Conservation (phyloP, 2,329 filamentous ascomycete genomes). For the Neurospora sp. region DNA sequence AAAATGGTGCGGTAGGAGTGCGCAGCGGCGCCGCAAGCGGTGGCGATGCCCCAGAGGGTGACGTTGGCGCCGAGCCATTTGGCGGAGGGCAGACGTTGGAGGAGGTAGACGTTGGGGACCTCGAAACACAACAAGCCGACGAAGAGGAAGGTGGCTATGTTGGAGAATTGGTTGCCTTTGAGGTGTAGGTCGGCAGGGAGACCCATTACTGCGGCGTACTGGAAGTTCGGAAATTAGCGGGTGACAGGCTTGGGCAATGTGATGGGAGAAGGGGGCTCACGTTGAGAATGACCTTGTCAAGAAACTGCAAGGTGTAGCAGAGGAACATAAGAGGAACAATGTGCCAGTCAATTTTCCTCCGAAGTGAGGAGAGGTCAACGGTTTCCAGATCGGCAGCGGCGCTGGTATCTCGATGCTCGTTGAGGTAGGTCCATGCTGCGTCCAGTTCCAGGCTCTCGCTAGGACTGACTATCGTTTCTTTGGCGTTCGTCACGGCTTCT, state of each 20-base stretch:
- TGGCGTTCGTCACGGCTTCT: no score
- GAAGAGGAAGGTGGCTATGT: slow-evolving; percentile 52
- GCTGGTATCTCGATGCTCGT: no score
- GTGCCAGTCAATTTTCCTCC: slow-evolving; percentile 47
- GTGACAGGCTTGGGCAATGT: background rate
- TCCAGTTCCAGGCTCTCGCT: no score
- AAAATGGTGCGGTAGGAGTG: slow-evolving; percentile 44
- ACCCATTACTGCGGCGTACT: slow-evolving; percentile 61
- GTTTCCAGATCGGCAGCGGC: no score
- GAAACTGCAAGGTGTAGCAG: slow-evolving; percentile 53
- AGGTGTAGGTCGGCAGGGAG: slow-evolving; percentile 45
- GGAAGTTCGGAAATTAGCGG: slow-evolving; percentile 8
- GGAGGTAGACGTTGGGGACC: slow-evolving; percentile 48
- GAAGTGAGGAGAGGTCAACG: slow-evolving; percentile 24
- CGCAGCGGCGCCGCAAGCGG: slow-evolving; percentile 42
- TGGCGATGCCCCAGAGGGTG: slow-evolving; percentile 47
- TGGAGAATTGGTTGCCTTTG: slow-evolving; percentile 50
- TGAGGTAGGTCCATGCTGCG: no score
- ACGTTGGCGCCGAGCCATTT: slow-evolving; percentile 54
- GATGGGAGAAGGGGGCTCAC: slow-evolving; percentile 26
- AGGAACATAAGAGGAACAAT: slow-evolving; percentile 54
- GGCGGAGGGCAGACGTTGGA: slow-evolving; percentile 50
- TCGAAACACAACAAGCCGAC: slow-evolving; percentile 51
- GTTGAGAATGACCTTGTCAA: slow-evolving; percentile 56
- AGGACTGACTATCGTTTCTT: no score